Evolutionary conservation across 108 stramenopile genomes (phyloP).

Genomic region (Pseudonitzschia pungens): DNA sequence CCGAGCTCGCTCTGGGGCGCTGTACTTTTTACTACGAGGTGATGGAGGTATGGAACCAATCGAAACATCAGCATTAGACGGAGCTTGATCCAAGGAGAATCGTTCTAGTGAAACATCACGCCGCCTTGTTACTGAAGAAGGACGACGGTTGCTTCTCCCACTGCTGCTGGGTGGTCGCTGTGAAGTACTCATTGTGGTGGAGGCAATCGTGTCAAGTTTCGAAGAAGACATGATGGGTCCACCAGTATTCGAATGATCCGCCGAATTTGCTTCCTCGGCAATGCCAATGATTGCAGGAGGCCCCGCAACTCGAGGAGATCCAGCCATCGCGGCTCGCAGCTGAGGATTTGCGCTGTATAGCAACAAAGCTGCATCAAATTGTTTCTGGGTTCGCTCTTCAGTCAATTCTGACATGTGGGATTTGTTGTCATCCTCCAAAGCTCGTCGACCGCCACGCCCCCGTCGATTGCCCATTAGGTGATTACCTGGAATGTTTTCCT

Average conservation of each 20-base stretch:
- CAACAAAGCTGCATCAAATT: slow-evolving; percentile 50
- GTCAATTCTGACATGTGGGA: slow-evolving; percentile 81
- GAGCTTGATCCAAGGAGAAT: not conserved
- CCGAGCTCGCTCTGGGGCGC: not conserved
- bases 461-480: not conserved
- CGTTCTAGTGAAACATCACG: slow-evolving; percentile 1
- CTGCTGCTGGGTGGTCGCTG: slow-evolving; percentile 11
- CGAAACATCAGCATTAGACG: not conserved
- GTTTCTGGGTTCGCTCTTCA: slow-evolving; percentile 81
- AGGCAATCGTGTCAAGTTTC: slow-evolving; percentile 28
- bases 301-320: slow-evolving; percentile 12
- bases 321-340: slow-evolving; percentile 22
- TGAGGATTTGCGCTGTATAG: slow-evolving; percentile 27
- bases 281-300: slow-evolving; percentile 20
- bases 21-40: not conserved
- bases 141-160: not conserved
- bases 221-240: not conserved
- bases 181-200: not conserved
- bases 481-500: slow-evolving; percentile 2
- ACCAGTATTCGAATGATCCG: not conserved
- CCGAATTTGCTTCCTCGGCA: slow-evolving; percentile 10
- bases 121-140: not conserved
- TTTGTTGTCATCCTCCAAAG: slow-evolving; percentile 54
- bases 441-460: slow-evolving; percentile 2
- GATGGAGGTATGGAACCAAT: not conserved